Conservation (phyloP, 257 asterid species). For the Penstemon newberryi region DNA sequence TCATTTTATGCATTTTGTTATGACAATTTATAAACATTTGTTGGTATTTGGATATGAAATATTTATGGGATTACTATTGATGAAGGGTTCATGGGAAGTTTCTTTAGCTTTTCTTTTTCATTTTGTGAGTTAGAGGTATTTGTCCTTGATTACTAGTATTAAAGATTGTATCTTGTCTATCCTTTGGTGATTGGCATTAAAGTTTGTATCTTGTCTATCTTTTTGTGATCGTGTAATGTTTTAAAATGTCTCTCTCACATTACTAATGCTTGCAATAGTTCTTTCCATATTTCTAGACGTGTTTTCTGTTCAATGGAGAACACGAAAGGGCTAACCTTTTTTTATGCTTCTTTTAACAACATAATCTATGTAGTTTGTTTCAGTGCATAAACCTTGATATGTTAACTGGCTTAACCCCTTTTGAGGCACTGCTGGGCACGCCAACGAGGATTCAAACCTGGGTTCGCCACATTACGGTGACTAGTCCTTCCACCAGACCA, state of each 20-base stretch:
- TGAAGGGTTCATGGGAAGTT: neutral
- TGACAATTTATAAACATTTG: neutral
- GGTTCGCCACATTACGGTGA: too few species aligned
- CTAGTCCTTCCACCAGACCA: too few species aligned
- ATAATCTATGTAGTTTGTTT: neutral
- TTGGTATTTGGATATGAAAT: conserved; percentile 6
- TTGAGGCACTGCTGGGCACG: too few species aligned
- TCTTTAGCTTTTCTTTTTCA: neutral
- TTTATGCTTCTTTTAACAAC: neutral
- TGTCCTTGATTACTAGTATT: neutral
- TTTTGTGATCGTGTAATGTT: too few species aligned
- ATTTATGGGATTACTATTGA: neutral
- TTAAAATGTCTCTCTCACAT: too few species aligned
- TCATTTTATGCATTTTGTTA: conserved; percentile 1
- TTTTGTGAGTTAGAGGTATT: neutral
- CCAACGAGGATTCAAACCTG: too few species aligned
- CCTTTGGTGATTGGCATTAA: too few species aligned
- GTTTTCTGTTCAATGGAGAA: conserved; percentile 8
- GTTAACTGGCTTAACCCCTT: too few species aligned
- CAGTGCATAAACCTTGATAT: neutral
- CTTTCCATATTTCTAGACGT: neutral
- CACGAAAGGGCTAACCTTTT: neutral
- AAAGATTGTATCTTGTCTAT: conserved; percentile 2
- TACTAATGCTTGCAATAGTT: neutral
- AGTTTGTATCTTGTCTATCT: too few species aligned